phyloP scores from a whole-genome alignment of 768 basidiomycete species.

The Amylocystis lapponica region DNA sequence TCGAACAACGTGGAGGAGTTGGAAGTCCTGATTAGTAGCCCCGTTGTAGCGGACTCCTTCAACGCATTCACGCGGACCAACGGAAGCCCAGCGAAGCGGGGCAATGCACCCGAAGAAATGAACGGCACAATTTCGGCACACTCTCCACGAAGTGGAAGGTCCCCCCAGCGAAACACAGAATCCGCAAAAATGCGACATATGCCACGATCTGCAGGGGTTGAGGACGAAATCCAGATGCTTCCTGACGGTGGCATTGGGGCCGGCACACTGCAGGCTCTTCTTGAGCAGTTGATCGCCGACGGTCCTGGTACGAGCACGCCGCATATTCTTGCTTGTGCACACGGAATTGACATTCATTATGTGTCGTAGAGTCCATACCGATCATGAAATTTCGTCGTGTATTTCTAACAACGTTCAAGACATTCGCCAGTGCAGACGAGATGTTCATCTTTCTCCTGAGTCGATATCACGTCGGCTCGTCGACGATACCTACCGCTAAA shows the following conservation, averaged over 20 bases:
- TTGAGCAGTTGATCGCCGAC: constrained; percentile 64
- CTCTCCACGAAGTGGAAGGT: too few species aligned
- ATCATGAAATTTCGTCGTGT: constrained; percentile 39
- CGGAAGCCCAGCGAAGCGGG: neutral
- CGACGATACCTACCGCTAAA: constrained; percentile 62
- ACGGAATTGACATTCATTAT: neutral
- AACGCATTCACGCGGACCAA: constrained; percentile 10
- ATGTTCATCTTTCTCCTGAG: constrained; percentile 66
- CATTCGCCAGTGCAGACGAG: constrained; percentile 64
- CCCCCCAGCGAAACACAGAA: too few species aligned
- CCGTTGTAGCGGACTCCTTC: constrained; percentile 15
- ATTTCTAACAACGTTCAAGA: constrained; percentile 83
- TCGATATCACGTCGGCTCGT: constrained; percentile 46
- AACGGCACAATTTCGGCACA: too few species aligned
- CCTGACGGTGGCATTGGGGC: constrained; percentile 59
- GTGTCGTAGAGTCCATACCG: constrained; percentile 4
- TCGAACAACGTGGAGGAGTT: constrained; percentile 29
- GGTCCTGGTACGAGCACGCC: constrained; percentile 54
- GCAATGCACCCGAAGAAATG: too few species aligned
- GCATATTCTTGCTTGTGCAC: neutral
- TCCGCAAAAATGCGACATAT: too few species aligned
- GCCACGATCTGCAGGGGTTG: constrained; percentile 45
- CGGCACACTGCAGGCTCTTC: constrained; percentile 66
- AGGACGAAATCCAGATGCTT: constrained; percentile 59
- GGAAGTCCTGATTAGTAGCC: constrained; percentile 26